phyloP scores from a whole-genome alignment of 345 rosid genomes.

The Rhodomyrtus tomentosa region DNA sequence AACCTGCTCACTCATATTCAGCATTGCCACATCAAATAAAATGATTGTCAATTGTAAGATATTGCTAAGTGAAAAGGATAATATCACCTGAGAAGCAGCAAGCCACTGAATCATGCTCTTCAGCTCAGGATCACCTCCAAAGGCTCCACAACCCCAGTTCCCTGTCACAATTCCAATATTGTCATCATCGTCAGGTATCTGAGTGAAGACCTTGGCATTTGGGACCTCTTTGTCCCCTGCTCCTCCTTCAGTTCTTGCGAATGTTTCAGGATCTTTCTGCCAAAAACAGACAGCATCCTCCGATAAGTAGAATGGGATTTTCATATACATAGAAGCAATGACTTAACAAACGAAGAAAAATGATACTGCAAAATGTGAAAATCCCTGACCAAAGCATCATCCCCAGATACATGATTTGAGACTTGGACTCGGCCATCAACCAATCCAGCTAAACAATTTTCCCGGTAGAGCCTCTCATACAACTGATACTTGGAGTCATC shows the following conservation, averaged over 20 bases:
- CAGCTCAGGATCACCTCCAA: constrained; percentile 91
- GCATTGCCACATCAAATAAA: background rate
- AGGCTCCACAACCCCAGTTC: constrained; percentile 97
- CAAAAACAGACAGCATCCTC: background rate
- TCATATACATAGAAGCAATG: background rate
- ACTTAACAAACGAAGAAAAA: background rate
- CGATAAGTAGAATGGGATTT: background rate
- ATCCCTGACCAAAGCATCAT: constrained; percentile 10
- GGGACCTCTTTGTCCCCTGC: background rate
- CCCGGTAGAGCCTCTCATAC: constrained; percentile 18
- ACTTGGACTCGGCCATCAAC: constrained; percentile 12
- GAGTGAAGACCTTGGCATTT: constrained; percentile 9
- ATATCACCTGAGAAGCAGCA: constrained; percentile 84
- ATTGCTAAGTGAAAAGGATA: background rate
- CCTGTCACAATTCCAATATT: constrained; percentile 66
- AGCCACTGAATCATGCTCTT: constrained; percentile 92
- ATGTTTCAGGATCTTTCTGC: constrained; percentile 22
- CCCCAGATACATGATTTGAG: constrained; percentile 1
- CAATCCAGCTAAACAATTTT: constrained; percentile 9
- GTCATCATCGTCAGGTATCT: constrained; percentile 21
- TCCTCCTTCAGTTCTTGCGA: constrained; percentile 17
- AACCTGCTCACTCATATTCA: background rate
- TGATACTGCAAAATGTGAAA: background rate
- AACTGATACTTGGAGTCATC: constrained; percentile 31
- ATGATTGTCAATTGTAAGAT: background rate